Evolutionary conservation across 1,284 basidiomycete species (phyloP).

Genomic region (Irpex sp.): DNA sequence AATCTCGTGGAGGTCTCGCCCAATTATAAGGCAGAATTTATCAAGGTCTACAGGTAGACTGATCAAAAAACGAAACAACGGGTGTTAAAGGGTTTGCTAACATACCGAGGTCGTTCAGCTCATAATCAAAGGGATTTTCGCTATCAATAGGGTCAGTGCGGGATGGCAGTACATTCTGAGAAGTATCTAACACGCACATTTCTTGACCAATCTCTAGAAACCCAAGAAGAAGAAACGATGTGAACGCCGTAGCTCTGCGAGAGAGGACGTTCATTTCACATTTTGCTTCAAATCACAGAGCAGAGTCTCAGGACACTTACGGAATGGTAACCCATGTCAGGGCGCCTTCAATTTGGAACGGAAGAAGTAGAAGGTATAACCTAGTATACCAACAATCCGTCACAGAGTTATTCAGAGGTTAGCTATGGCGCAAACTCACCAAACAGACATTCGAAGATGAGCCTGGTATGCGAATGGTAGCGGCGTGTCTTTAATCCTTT

Average conservation of each 20-base stretch:
- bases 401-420: background rate
- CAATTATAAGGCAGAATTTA: conserved; percentile 57
- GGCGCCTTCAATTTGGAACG: conserved; percentile 54
- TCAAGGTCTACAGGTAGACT: conserved; percentile 46
- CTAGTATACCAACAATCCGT: background rate
- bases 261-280: background rate
- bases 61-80: background rate
- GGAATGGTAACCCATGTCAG: conserved; percentile 57
- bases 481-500: conserved; percentile 59
- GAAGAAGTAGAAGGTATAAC: background rate
- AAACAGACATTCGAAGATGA: conserved; percentile 61
- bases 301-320: conserved; percentile 15
- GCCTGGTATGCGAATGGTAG: conserved; percentile 70
- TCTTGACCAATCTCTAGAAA: conserved; percentile 75
- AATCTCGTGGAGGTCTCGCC: conserved; percentile 63
- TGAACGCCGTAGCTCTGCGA: conserved; percentile 48
- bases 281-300: no score
- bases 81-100: background rate
- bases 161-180: background rate
- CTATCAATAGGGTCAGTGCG: conserved; percentile 25
- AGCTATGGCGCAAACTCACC: conserved; percentile 53
- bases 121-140: conserved; percentile 70
- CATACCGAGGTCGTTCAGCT: conserved; percentile 61
- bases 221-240: conserved; percentile 58
- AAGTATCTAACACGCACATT: conserved; percentile 35